These are phyloP conservation scores for Fusarium aywerte DNA, from an alignment of 2,329 filamentous ascomycete species.

Conservation along the genomic window DNA sequence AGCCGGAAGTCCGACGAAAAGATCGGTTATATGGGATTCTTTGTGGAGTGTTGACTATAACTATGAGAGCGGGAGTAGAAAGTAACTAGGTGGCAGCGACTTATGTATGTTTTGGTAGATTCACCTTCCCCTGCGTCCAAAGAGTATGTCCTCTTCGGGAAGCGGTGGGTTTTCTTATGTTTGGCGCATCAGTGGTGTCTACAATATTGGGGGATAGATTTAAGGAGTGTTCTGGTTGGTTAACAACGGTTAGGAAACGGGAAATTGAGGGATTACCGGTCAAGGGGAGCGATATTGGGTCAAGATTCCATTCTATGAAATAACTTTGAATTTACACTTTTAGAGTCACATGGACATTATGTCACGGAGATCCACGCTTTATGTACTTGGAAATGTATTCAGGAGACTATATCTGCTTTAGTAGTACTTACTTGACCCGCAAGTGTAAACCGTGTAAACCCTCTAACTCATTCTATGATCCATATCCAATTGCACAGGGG, in stretches of 20 bases:
- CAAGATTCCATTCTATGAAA: not conserved
- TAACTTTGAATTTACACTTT: constrained; percentile 8
- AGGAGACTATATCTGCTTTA: not conserved
- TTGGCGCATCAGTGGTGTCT: constrained; percentile 28
- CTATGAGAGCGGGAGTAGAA: constrained; percentile 57
- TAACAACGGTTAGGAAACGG: not conserved
- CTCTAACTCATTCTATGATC: not conserved
- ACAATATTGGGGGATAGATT: constrained; percentile 26
- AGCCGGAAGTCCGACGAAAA: constrained; percentile 57
- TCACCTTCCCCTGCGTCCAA: constrained; percentile 2
- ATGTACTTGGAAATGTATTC: not conserved
- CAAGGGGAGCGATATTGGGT: not conserved
- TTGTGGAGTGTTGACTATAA: constrained; percentile 70
- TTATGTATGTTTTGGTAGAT: not conserved
- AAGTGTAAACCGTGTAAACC: too few relatives aligned
- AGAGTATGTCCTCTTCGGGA: constrained; percentile 19
- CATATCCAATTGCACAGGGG: not conserved
- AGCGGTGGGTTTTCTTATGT: constrained; percentile 24
- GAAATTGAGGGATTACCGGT: not conserved
- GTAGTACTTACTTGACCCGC: not conserved
- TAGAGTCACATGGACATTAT: not conserved
- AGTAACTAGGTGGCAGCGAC: constrained; percentile 21
- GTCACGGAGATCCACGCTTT: not conserved
- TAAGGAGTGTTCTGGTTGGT: constrained; percentile 3
- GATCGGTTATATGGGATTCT: constrained; percentile 69